Evolutionary conservation across 495 filamentous ascomycete species (phyloP).

Genomic region (Aspergillus sparsus): DNA sequence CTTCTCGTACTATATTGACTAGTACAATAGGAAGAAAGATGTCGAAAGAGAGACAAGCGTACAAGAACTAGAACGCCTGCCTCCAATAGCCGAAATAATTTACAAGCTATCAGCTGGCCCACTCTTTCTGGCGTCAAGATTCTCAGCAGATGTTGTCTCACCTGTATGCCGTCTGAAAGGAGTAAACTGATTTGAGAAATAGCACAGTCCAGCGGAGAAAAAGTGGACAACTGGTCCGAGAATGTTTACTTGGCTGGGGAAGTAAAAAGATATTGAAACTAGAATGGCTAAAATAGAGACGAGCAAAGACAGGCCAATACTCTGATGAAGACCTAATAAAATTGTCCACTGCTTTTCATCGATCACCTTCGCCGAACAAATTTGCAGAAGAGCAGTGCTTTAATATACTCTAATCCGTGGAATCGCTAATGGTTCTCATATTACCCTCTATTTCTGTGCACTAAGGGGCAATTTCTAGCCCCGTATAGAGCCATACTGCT

Average conservation of each 20-base stretch:
- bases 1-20: no score
- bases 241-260: constrained; percentile 14
- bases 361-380: neutral
- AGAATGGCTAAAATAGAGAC: neutral
- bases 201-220: neutral
- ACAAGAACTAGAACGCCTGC: neutral
- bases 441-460: constrained; percentile 10
- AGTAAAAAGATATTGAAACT: constrained; percentile 3
- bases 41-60: neutral
- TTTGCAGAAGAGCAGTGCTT: constrained; percentile 9
- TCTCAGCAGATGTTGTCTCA: neutral
- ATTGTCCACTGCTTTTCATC: neutral
- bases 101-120: no score
- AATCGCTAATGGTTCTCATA: constrained; percentile 9
- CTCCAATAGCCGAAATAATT: no score
- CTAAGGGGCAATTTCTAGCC: constrained; percentile 12
- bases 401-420: constrained; percentile 20
- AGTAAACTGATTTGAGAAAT: constrained; percentile 13
- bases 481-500: constrained; percentile 17
- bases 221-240: constrained; percentile 4
- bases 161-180: constrained; percentile 7
- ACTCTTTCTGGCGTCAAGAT: no score
- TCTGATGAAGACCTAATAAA: neutral
- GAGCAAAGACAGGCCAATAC: neutral
- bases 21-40: neutral